Evolutionary conservation across 768 basidiomycete species (phyloP).

Genomic region (Arthromyces matolae): DNA sequence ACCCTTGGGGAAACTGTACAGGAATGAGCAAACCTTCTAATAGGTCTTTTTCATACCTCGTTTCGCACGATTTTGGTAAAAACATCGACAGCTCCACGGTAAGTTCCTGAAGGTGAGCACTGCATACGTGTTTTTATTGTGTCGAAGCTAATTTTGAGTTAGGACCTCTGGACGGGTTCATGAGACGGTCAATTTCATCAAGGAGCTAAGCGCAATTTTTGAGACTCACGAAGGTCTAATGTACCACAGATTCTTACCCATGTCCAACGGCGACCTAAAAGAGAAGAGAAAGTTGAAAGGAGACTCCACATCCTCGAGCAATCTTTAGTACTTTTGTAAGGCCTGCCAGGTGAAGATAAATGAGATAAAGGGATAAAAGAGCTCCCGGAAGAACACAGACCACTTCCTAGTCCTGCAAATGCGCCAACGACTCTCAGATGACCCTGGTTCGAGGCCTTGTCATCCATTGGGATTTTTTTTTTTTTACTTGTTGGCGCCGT

Average conservation of each 20-base stretch:
- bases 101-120: conserved; percentile 62
- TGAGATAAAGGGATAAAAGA: background rate
- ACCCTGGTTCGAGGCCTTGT: conserved; percentile 26
- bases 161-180: conserved; percentile 5
- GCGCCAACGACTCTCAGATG: conserved; percentile 52
- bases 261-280: conserved; percentile 68
- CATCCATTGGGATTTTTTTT: conserved; percentile 28
- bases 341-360: conserved; percentile 29
- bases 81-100: conserved; percentile 59
- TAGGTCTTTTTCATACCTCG: conserved; percentile 42
- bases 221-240: conserved; percentile 8
- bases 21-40: background rate
- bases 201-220: background rate
- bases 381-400: conserved; percentile 29
- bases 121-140: conserved; percentile 73
- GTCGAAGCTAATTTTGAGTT: conserved; percentile 49
- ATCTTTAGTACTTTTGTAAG: conserved; percentile 46
- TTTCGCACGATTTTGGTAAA: conserved; percentile 52
- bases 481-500: too few relatives aligned
- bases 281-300: background rate
- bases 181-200: conserved; percentile 5
- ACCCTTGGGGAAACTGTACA: conserved; percentile 35
- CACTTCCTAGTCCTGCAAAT: conserved; percentile 58
- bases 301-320: background rate
- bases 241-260: conserved; percentile 43